phyloP scores from a whole-genome alignment of 2,329 filamentous ascomycete species.

The Ceratocystis papillata region DNA sequence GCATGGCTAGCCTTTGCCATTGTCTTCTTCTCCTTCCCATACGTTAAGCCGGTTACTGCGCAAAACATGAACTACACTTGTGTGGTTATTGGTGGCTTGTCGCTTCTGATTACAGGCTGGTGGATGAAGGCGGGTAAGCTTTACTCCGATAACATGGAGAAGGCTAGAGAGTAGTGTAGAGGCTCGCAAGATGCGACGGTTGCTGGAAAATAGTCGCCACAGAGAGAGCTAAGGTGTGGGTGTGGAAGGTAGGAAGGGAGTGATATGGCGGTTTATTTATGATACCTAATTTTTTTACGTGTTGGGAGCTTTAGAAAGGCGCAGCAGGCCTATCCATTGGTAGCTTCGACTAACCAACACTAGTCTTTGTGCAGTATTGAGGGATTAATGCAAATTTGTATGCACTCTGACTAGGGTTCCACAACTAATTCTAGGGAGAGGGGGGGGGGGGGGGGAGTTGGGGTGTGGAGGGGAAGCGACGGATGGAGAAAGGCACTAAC shows the following conservation, averaged over 20 bases:
- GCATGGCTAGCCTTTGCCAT: constrained; percentile 35
- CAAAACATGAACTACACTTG: constrained; percentile 39
- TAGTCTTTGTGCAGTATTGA: background rate
- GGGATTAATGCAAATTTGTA: constrained; percentile 4
- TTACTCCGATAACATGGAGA: constrained; percentile 34
- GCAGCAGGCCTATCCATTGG: background rate
- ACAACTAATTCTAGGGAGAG: no score
- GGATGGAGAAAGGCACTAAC: background rate
- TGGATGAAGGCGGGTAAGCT: constrained; percentile 35
- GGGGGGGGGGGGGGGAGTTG: no score
- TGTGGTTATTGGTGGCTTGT: constrained; percentile 35
- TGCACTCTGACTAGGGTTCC: background rate
- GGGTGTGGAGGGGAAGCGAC: no score
- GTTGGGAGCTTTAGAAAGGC: background rate
- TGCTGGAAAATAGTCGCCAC: background rate
- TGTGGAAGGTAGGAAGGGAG: background rate
- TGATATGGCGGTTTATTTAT: background rate
- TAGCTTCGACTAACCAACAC: background rate
- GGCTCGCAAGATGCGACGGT: background rate
- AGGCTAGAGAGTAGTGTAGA: constrained; percentile 30
- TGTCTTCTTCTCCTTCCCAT: constrained; percentile 38
- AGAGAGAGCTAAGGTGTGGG: background rate
- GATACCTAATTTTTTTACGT: background rate
- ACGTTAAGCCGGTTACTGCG: constrained; percentile 32
- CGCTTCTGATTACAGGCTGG: constrained; percentile 34